phyloP scores from a whole-genome alignment of 1,284 basidiomycete genomes.

The Rhodotorula sp. region DNA sequence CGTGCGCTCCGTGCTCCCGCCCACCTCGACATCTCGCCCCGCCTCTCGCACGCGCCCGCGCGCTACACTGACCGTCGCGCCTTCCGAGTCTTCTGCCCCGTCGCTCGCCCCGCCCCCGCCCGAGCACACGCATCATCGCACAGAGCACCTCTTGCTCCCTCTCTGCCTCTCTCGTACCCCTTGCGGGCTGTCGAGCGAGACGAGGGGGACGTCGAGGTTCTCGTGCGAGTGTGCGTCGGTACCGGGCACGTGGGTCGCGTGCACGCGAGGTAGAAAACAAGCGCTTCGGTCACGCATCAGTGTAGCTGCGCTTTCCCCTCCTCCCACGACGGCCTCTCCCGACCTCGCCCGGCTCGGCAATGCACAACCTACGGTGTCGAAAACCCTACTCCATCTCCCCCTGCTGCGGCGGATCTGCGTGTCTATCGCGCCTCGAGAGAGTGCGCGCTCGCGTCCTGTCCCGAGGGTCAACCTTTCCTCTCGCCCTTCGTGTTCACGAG shows the following conservation, averaged over 20 bases:
- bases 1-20: neutral
- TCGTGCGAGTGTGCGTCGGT: neutral
- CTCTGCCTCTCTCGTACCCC: neutral
- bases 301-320: neutral
- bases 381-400: neutral
- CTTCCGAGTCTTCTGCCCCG: neutral
- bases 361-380: neutral
- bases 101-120: neutral
- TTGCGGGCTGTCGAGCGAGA: neutral
- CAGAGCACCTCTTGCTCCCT: neutral
- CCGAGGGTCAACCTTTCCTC: too few species aligned
- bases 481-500: too few species aligned
- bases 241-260: neutral
- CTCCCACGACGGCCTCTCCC: too few species aligned
- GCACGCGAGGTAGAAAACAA: neutral
- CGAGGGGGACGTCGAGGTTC: too few species aligned
- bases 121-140: neutral
- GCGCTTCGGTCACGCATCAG: neutral
- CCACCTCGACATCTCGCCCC: neutral
- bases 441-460: too few species aligned
- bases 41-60: neutral
- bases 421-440: too few species aligned
- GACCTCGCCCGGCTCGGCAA: neutral
- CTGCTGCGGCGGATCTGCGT: neutral
- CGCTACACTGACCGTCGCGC: conserved; percentile 8